Evolutionary conservation across 805 yeast species (phyloP), one percentile per base, ranked within the genome.

Genomic region (Yarrowia sp.): DNA sequence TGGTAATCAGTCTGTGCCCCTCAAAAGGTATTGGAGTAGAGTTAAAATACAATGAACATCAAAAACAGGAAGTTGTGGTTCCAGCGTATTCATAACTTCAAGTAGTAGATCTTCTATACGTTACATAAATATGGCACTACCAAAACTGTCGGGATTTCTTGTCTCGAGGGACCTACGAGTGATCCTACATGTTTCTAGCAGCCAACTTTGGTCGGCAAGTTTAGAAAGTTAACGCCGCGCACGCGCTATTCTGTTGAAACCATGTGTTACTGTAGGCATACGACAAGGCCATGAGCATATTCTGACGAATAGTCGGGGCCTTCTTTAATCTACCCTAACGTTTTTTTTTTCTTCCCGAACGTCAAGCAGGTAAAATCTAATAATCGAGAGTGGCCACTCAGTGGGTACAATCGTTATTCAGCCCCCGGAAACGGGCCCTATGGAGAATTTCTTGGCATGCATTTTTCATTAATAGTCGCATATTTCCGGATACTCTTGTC

Each of bases 231-330:
- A 21, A 12, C 38, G 54, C 54, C 38, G 54, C 32, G 54, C 54
- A 19, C 12, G 10, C 9, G 12, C 16, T 32, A 30, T 21, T 17
- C 36, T 28, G 26, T 48, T 14, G 19, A 48, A 48, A 48, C 54
- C 54, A 30, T 48, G 54, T 8, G 38, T n/a, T n/a, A n/a, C n/a
- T n/a, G 11, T 19, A 28, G 38, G 38, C 54, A 48, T 48, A 48
- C 38, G 54, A 32, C 54, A 24, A 48, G 38, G 38, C 26, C 54
- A 32, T 48, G 21, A 48, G 54, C 54, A 48, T 48, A 48, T 30
- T 48, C 26, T 14, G 54, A 17, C 24, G 7, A n/a, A 17, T 17
- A 26, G 51, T 12, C 21, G 30, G 49, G 33, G 49, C 11, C 51
- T 26, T 9, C 8, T 46, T 46, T 46, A 46, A 26, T 43, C 48